Percentiles rank a stretch among this genome's conserved stretches.
These are phyloP conservation scores for Sporothrix sp. DNA, from an alignment of 2,329 filamentous ascomycete genomes.

Conservation along the genomic window DNA sequence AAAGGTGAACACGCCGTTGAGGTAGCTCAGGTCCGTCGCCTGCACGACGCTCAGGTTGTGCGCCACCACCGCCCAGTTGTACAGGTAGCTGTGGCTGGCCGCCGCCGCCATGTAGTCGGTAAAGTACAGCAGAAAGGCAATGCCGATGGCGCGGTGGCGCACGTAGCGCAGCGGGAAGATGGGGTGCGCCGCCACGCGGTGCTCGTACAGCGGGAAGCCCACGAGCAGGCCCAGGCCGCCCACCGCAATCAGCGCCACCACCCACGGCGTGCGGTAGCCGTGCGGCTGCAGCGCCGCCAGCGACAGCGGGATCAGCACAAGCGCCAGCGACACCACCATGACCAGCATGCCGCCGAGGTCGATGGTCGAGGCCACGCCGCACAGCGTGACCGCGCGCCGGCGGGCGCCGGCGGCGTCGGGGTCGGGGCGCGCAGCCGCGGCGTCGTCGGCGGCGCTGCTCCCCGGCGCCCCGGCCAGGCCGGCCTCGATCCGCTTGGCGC, in stretches of 20 bases:
- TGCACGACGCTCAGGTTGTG: slow-evolving; percentile 8
- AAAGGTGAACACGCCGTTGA: slow-evolving; percentile 13
- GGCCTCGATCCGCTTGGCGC: slow-evolving; percentile 32
- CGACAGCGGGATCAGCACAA: slow-evolving; percentile 37
- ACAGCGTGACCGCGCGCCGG: slow-evolving; percentile 16
- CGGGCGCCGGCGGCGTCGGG: neutral
- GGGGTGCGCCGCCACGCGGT: slow-evolving; percentile 32
- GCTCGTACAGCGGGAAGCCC: slow-evolving; percentile 37
- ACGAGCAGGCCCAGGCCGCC: slow-evolving; percentile 31
- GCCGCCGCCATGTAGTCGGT: slow-evolving; percentile 14
- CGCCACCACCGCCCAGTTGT: slow-evolving; percentile 12
- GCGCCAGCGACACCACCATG: slow-evolving; percentile 37
- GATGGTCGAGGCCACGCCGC: slow-evolving; percentile 28
- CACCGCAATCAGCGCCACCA: slow-evolving; percentile 35
- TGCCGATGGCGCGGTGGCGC: slow-evolving; percentile 31
- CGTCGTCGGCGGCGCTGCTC: neutral
- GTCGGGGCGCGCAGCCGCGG: neutral
- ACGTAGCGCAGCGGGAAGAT: slow-evolving; percentile 38
- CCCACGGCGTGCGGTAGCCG: slow-evolving; percentile 36
- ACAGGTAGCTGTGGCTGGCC: slow-evolving; percentile 12
- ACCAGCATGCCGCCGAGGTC: slow-evolving; percentile 35
- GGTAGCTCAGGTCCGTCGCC: slow-evolving; percentile 10
- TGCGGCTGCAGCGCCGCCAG: slow-evolving; percentile 31
- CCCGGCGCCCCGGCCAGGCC: slow-evolving; percentile 29
- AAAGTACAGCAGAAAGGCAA: slow-evolving; percentile 30